Conservation (phyloP, 192 early-diverging fungal genomes). For the Coemansia sp. region DNA sequence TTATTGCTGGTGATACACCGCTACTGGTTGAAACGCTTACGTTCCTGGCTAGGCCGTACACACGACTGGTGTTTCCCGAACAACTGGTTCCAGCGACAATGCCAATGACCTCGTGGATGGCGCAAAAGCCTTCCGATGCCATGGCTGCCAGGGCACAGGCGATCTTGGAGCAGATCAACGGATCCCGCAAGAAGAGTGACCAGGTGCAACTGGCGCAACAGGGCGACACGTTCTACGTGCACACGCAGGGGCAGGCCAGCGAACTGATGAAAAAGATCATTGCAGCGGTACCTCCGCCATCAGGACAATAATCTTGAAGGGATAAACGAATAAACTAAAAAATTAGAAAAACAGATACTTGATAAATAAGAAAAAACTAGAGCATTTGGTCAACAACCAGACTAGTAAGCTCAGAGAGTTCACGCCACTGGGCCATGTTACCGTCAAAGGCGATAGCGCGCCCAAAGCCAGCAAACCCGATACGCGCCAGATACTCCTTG, state of each 20-base stretch:
- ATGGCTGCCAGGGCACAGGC: constrained; percentile 1
- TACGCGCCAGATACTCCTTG: constrained; percentile 42
- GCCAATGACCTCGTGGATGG: constrained; percentile 44
- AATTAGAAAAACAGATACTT: too few species aligned
- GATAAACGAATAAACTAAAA: too few species aligned
- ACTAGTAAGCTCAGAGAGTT: constrained; percentile 49
- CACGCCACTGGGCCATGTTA: constrained; percentile 45
- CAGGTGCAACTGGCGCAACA: constrained; percentile 15
- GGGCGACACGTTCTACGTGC: constrained; percentile 42
- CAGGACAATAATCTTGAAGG: constrained; percentile 24
- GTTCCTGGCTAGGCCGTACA: constrained; percentile 24
- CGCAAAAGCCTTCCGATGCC: background rate
- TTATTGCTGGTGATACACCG: too few species aligned
- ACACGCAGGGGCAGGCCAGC: constrained; percentile 29
- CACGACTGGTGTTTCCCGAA: constrained; percentile 33
- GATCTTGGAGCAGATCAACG: constrained; percentile 33
- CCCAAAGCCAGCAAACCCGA: constrained; percentile 53
- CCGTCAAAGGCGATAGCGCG: constrained; percentile 39
- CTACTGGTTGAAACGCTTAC: constrained; percentile 42
- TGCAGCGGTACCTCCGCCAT: constrained; percentile 13
- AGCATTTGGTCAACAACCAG: constrained; percentile 58
- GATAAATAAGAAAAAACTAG: constrained; percentile 8
- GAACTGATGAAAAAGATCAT: constrained; percentile 34
- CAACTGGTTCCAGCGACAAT: constrained; percentile 28
- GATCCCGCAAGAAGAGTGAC: constrained; percentile 4